phyloP scores from a whole-genome alignment of 257 asterid species.

The Plantago ovata region DNA sequence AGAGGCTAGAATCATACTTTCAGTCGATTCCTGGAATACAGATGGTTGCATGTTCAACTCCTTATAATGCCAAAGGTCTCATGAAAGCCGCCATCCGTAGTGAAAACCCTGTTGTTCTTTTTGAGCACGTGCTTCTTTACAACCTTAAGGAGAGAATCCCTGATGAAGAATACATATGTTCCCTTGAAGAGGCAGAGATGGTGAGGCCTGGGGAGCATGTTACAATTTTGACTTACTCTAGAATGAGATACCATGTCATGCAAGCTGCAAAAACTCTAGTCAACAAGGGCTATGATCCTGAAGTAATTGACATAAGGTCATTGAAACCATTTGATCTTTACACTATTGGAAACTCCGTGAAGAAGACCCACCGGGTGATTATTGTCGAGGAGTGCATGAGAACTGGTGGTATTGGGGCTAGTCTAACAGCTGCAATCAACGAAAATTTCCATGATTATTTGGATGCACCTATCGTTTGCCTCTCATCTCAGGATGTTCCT shows the following conservation, averaged over 20 bases:
- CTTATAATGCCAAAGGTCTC: conserved; percentile 77
- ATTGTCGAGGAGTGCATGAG: conserved; percentile 92
- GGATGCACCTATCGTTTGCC: conserved; percentile 70
- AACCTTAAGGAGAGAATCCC: conserved; percentile 82
- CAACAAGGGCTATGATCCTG: conserved; percentile 77
- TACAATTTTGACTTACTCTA: conserved; percentile 69
- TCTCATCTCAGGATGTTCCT: conserved; percentile 84
- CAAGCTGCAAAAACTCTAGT: conserved; percentile 78
- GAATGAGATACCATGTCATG: conserved; percentile 93
- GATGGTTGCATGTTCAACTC: conserved; percentile 85
- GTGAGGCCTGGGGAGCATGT: conserved; percentile 77
- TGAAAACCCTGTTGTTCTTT: conserved; percentile 73
- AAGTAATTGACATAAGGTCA: conserved; percentile 81
- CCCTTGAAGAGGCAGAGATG: conserved; percentile 87
- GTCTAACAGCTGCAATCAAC: conserved; percentile 69
- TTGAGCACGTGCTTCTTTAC: conserved; percentile 79
- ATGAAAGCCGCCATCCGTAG: conserved; percentile 86
- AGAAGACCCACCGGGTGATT: conserved; percentile 73
- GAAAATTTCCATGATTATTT: conserved; percentile 72
- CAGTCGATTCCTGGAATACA: conserved; percentile 84
- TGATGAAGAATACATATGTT: conserved; percentile 61
- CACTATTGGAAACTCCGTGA: conserved; percentile 73
- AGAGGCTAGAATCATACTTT: conserved; percentile 77
- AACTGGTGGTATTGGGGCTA: conserved; percentile 90
- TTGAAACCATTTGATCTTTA: conserved; percentile 77